These are phyloP conservation scores for Mallotus repandus DNA, from an alignment of 441 rosid genomes.

Conservation along the genomic window DNA sequence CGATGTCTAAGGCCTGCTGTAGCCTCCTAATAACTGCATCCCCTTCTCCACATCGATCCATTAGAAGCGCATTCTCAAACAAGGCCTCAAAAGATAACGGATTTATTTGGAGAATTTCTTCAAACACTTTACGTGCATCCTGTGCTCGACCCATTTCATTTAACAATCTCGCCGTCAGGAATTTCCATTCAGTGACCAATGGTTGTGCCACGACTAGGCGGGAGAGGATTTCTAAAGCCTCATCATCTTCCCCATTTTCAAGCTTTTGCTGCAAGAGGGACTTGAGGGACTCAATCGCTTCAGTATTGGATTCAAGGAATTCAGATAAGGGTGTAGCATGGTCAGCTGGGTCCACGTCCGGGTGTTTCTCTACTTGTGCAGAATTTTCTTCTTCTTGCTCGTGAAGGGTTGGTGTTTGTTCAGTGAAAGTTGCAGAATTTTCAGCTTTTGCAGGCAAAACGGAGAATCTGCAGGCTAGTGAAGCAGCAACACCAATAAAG, in stretches of 20 bases:
- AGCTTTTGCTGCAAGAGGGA: conserved; percentile 69
- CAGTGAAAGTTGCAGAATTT: conserved; percentile 37
- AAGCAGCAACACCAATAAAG: conserved; percentile 46
- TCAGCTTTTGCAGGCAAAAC: conserved; percentile 53
- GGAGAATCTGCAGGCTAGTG: conserved; percentile 43
- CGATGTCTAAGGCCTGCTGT: conserved; percentile 60
- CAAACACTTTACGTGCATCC: conserved; percentile 76
- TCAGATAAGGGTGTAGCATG: conserved; percentile 25
- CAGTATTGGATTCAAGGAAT: conserved; percentile 51
- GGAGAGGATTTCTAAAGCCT: conserved; percentile 53
- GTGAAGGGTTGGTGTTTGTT: conserved; percentile 26
- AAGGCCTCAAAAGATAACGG: conserved; percentile 82
- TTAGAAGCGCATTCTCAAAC: conserved; percentile 84
- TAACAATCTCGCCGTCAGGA: conserved; percentile 61
- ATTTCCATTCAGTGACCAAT: conserved; percentile 66
- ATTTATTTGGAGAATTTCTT: conserved; percentile 66
- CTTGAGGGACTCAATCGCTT: conserved; percentile 56
- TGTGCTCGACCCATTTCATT: conserved; percentile 23
- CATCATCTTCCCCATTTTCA: conserved; percentile 68
- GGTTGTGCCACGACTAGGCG: conserved; percentile 59
- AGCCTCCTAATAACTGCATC: conserved; percentile 66
- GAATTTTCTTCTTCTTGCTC: conserved; percentile 20
- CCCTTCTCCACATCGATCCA: conserved; percentile 79
- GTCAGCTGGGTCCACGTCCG: neutral
- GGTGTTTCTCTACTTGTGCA: neutral